Evolutionary conservation across 2,329 filamentous ascomycete genomes (phyloP).

Genomic region (Aspergillus luchuensis): DNA sequence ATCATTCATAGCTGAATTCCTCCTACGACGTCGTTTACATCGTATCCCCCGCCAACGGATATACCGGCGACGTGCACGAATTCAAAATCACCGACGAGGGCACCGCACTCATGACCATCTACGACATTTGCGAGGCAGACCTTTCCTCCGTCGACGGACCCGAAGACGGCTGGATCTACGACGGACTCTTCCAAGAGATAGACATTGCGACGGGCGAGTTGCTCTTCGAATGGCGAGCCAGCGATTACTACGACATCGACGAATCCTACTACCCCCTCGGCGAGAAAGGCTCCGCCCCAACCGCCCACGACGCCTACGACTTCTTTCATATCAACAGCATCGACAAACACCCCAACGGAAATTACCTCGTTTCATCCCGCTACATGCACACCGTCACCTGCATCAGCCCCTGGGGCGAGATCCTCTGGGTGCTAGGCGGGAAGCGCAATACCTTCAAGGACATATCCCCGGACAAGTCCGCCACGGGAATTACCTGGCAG

Average conservation of each 20-base stretch:
- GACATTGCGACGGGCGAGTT: conserved; percentile 29
- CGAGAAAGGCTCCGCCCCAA: conserved; percentile 21
- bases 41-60: conserved; percentile 23
- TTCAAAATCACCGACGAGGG: conserved; percentile 45
- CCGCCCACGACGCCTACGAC: conserved; percentile 50
- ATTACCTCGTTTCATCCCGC: conserved; percentile 30
- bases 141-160: conserved; percentile 43
- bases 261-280: conserved; percentile 24
- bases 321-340: conserved; percentile 51
- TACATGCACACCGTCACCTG: conserved; percentile 39
- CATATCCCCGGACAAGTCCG: conserved; percentile 21
- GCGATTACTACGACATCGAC: conserved; percentile 40
- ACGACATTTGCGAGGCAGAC: conserved; percentile 44
- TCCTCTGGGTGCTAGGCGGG: conserved; percentile 33
- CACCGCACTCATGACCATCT: conserved; percentile 47
- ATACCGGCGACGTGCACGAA: conserved; percentile 41
- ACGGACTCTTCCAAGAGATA: conserved; percentile 48
- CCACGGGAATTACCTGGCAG: conserved; percentile 32
- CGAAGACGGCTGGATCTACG: conserved; percentile 43
- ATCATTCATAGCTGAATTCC: conserved; percentile 27
- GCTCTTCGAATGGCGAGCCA: conserved; percentile 50
- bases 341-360: conserved; percentile 48
- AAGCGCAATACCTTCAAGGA: conserved; percentile 33
- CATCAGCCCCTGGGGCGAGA: conserved; percentile 23
- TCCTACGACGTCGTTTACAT: conserved; percentile 33